Conservation (phyloP, 345 rosid species). For the Eucalyptus grandis region DNA sequence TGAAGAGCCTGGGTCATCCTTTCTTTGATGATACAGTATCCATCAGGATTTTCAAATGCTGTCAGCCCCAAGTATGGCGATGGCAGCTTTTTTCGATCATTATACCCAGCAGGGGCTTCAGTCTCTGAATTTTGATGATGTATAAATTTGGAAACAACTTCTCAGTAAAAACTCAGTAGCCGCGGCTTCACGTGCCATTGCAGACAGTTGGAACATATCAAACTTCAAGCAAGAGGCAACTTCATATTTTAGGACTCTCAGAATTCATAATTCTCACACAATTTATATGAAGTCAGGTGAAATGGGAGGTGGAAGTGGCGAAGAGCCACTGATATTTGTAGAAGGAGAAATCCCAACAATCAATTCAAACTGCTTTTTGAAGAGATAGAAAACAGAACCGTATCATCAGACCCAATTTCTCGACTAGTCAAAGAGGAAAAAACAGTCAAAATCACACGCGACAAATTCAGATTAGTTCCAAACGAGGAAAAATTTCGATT, state of each 20-base stretch:
- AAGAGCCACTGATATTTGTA: no score
- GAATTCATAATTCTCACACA: background rate
- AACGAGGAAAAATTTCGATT: no score
- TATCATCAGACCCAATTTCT: no score
- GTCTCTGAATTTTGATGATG: constrained; percentile 16
- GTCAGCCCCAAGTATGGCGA: constrained; percentile 32
- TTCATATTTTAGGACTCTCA: background rate
- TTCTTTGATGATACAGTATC: constrained; percentile 53
- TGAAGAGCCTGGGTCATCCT: constrained; percentile 80
- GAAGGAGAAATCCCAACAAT: background rate
- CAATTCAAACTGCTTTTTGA: no score
- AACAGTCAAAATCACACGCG: no score
- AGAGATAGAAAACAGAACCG: no score
- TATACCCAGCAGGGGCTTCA: constrained; percentile 15
- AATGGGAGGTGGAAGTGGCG: background rate
- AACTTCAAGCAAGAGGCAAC: background rate
- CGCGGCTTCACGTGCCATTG: background rate
- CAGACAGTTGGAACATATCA: background rate
- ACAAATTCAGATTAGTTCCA: no score
- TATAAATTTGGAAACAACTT: constrained; percentile 16
- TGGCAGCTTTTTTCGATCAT: constrained; percentile 19
- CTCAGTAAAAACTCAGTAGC: background rate
- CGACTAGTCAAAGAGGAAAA: no score
- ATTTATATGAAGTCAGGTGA: background rate
- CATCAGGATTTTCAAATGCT: constrained; percentile 54